Evolutionary conservation across 2,329 filamentous ascomycete genomes (phyloP), one percentile per base, ranked within the genome.

Genomic region (Beauveria scarabaeidicola): DNA sequence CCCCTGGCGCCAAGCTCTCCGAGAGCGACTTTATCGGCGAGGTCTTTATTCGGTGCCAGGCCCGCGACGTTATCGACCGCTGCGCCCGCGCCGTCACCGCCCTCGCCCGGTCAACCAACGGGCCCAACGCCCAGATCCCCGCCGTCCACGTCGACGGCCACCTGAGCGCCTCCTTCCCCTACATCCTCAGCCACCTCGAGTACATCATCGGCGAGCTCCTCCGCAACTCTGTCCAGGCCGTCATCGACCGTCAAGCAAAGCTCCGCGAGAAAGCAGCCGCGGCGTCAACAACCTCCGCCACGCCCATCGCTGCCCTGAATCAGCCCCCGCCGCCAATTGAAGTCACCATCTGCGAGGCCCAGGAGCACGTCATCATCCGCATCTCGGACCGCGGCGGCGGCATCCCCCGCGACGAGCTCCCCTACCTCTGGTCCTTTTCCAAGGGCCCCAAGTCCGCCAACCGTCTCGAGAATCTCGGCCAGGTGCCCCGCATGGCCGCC

Each of bases 131-230:
- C 1, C 77, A 80, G 54, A 81, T 99, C 1, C 94, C 94, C 5
- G 85, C 91, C 63, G 89, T 99, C 72, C 84, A 82, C 51, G 80
- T 99, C 60, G 82, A 88, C 63, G 94, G 95, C 23, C 91, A 99
- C 69, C 79, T 94, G 2, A 85, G 90, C 32, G 92, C 92, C 5
- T 96, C 87, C 36, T 99, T 99, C 69, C 94, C 95, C 1, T 99
- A 97, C 69, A 97, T 99, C 64, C 83, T 96, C 55, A 94, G 88
- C 69, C 94, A 97, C 71, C 82, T 99, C 55, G 93, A 99, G 74
- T 99, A 99, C 74, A 97, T 99, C 66, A 84, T 99, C 60, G 92
- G 94, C 55, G 94, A 99, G 75, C 85, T 99, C 23, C 80, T 99
- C 25, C 87, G 94, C 41, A 99, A 99, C 74, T 95, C 91, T 0